Percentiles rank a stretch among this genome's conserved stretches.
phyloP scores from a whole-genome alignment of 441 rosid species.

The Croton setiger region DNA sequence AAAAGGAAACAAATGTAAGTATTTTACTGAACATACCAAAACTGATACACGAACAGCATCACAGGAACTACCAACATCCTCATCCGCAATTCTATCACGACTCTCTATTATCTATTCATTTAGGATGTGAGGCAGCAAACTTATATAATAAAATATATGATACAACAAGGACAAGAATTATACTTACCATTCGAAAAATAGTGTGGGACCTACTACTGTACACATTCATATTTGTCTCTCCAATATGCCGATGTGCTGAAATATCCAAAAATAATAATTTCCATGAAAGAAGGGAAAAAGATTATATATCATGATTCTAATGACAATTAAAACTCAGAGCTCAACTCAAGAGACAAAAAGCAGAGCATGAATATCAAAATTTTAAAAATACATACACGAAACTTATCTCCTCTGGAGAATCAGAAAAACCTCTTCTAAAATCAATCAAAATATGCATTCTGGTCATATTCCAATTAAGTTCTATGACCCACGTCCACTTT shows the following conservation, averaged over 20 bases:
- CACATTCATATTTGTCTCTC: constrained; percentile 93
- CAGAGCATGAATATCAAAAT: background rate
- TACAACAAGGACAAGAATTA: constrained; percentile 15
- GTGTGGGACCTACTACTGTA: constrained; percentile 97
- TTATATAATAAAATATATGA: constrained; percentile 11
- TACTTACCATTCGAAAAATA: constrained; percentile 88
- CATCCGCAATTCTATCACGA: constrained; percentile 74
- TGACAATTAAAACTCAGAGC: background rate
- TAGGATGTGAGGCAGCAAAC: constrained; percentile 21
- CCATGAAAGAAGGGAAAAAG: too few relatives aligned
- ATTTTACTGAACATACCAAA: constrained; percentile 48
- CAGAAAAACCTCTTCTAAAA: background rate
- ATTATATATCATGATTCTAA: background rate
- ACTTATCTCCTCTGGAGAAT: background rate
- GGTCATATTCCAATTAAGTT: background rate
- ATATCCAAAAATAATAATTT: constrained; percentile 20
- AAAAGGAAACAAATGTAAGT: background rate
- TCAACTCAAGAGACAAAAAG: background rate
- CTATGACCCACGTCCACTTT: background rate
- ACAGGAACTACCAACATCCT: constrained; percentile 53
- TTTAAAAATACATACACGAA: background rate
- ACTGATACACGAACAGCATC: constrained; percentile 98
- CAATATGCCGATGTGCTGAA: constrained; percentile 96
- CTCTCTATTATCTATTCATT: constrained; percentile 82
- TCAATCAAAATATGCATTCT: background rate